Base-by-base conservation (phyloP, 75 land plant genomes). In the Ceratopteris richardii region DNA sequence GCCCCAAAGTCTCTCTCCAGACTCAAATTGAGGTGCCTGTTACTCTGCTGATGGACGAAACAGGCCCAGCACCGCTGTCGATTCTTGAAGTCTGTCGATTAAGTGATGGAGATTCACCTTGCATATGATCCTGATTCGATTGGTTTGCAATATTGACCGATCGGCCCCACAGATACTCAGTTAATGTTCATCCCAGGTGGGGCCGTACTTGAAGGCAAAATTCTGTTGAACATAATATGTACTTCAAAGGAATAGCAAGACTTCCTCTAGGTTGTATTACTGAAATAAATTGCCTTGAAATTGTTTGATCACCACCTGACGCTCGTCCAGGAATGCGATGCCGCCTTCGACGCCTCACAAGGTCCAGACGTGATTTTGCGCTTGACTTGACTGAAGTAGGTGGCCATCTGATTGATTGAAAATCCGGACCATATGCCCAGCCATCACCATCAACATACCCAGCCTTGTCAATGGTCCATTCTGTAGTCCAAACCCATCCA, bases 131-230 rank as follows among this genome's bases (percentile, higher is more conserved):
- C 2, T 2, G 31, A 31, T 57, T 57, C 4, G 23, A 2, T 23
- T 54, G 29, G 18, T 20, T 23, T 33, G 11, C 19, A 11, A 65
- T 39, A 22, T 71, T 44, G n/a, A 83, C 59, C 11, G 64, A 51
- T 21, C 69, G 73, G 47, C 88, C 86, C 98, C 98, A 94, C 28
- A 66, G 22, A 51, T 79, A 94, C 13, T 60, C 43, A n/a, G 52
- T 24, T 25, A 61, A 41, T n/a, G 77, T n/a, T 51, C 55, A 27
- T 30, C 78, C 73, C 47, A 57, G 52, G 40, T 29, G 63, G 24
- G 99, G 99, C 26, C 96, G 91, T 36, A 95, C 69, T 76, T 81
- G 92, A 44, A 89, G 72, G 63, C 91, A 90, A 51, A 71, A 70
- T 18, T 86, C 82, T 25, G 73, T 50, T 59, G 65, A 55, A 25